Evolutionary conservation across 2,329 filamentous ascomycete species (phyloP).

Genomic region (Penicillium sp.): DNA sequence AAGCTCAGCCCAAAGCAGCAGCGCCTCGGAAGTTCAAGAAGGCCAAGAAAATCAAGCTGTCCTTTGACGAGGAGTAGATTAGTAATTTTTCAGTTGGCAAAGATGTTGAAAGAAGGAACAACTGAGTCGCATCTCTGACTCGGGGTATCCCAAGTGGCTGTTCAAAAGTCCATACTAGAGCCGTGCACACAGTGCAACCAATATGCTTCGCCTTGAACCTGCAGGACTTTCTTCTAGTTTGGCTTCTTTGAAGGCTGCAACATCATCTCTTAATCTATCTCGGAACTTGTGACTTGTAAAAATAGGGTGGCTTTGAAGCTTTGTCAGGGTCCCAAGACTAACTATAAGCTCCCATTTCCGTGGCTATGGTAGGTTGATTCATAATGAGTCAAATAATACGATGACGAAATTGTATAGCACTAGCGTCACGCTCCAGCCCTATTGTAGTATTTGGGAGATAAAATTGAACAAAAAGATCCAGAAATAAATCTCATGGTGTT

Average conservation of each 20-base stretch:
- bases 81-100: not conserved
- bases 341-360: not conserved
- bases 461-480: not conserved
- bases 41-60: conserved; percentile 51
- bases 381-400: conserved; percentile 22
- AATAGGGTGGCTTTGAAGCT: too few species aligned
- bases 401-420: conserved; percentile 10
- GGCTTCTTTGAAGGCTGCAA: too few species aligned
- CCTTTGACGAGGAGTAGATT: conserved; percentile 43
- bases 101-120: not conserved
- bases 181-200: too few species aligned
- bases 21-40: conserved; percentile 41
- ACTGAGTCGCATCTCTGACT: not conserved
- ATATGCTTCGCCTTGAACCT: too few species aligned
- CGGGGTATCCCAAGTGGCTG: not conserved
- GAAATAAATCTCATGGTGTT: not conserved
- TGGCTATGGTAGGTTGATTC: conserved; percentile 14
- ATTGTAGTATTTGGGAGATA: not conserved
- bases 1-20: conserved; percentile 24
- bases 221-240: too few species aligned
- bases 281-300: too few species aligned
- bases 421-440: not conserved
- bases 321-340: too few species aligned
- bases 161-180: too few species aligned
- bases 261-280: too few species aligned